Base-by-base conservation (phyloP, 2,329 filamentous ascomycete species). In the Exophiala alcalophila region DNA sequence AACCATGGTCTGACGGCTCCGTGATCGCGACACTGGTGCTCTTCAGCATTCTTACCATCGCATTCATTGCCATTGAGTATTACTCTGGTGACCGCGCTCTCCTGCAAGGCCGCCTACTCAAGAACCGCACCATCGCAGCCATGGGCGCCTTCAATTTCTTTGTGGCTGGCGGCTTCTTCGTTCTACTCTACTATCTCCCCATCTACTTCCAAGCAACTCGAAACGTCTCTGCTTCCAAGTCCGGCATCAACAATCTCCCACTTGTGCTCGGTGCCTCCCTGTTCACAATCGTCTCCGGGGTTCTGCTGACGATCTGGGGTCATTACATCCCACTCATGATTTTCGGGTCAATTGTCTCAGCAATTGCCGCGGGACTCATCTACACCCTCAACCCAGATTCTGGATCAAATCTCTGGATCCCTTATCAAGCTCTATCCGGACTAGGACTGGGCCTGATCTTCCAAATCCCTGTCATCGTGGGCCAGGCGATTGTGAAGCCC, bases 121-220 rank as follows among this genome's bases (percentile, higher is more conserved):
- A 61, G 25, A 55, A 66, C 18, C 61, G 67, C 10, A 59, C 58
- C 2, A 57, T 72, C 31, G 58, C 49, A 12, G 55, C 58, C n/a
- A 55, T 57, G 19, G 63, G 57, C 21, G 36, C 60, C 7, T 71
- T 60, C 46, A 55, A 60, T 9, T 62, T 69, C 52, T 61, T 68
- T 48, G 50, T 61, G 14, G 53, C 53, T 2, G 65, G 66, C 7
- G 35, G 47, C 9, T 68, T 62, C 40, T 62, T 67, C 42, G 16
- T 67, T 10, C 36, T 65, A 2, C 50, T 72, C 7, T 73, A 71
- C 56, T 72, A 69, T 50, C 57, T 73, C 0, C 70, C 70, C 6
- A 67, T 74, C 23, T 74, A 71, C 52, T 74, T 75, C 57, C 71
- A 75, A 54, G 58, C 60, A 1, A 60, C 71, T 6, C 50, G 57